Evolutionary conservation across 352 stramenopile species (phyloP), one percentile per base, ranked within the genome.

Genomic region (Phytophthora pinifolia): DNA sequence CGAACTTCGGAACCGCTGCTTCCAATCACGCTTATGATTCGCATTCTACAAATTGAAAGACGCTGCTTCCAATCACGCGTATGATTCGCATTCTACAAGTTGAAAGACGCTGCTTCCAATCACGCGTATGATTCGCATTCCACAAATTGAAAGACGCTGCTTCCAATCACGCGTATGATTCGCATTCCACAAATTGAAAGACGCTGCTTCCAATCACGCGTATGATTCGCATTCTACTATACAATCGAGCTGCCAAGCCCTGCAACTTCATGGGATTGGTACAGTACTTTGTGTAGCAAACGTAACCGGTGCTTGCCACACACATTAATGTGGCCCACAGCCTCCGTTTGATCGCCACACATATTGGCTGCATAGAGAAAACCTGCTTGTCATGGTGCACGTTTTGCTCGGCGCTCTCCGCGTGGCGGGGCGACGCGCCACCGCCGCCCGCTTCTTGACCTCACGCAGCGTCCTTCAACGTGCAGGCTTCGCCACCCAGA

Each of bases 401-500:
- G 54, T 81, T 45, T 49, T 86, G 45, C 44, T 84, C 37, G 63
- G 71, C 27, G 65, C 67, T 54, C 68, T 86, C 45, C 67, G 70
- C 32, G 46, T 67, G 6, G 67, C 51, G 13, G 49, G 59, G 8
- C 59, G 65, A 34, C 65, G 53, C 42, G 30, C 46, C 13, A 38
- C 54, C 8, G 15, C 55, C 20, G 36, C 47, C 25, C 53, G 45
- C 31, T 37, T 75, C 25, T 20, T 62, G 8, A 22, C 44, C 30
- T 46, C 67, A 14, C 65, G 59, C 41, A 64, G 44, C 44, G 42
- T 57, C 1, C 49, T 57, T 30, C 35, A 57, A 29, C 63, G 46
- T 18, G 67, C 64, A 6, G 35, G 55, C 22, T 83, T 84, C 36
- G 74, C 78, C 27, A 78, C 80, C 20, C 80, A 91, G 46, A 83